A percentile compares a stretch with the other conserved stretches of the same genome.
phyloP scores from a whole-genome alignment of 1,284 basidiomycete genomes.

The Boletellus deceptivus region DNA sequence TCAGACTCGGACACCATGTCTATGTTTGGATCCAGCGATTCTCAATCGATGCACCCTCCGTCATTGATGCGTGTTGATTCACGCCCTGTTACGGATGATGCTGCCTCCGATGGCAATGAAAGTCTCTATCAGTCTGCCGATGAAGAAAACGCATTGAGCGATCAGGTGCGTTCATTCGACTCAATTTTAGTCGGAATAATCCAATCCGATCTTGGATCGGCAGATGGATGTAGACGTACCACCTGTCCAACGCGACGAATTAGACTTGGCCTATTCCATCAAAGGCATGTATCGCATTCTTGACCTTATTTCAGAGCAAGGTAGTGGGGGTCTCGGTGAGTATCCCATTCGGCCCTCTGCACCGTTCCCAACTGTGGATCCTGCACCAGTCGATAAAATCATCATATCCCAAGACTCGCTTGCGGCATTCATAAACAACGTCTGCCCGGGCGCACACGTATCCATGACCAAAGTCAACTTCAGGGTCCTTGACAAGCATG shows the following conservation, averaged over 20 bases:
- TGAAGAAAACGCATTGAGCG: conserved; percentile 6
- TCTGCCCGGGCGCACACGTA: conserved; percentile 44
- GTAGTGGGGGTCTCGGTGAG: conserved; percentile 50
- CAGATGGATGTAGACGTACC: conserved; percentile 25
- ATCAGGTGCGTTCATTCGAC: conserved; percentile 13
- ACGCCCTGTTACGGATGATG: neutral
- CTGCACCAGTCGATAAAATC: conserved; percentile 50
- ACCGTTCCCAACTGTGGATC: neutral
- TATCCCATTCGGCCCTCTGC: neutral
- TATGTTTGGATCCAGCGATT: neutral
- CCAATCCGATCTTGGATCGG: neutral
- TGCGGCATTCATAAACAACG: conserved; percentile 42
- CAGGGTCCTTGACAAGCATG: conserved; percentile 41
- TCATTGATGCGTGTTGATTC: neutral
- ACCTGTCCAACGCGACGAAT: conserved; percentile 10
- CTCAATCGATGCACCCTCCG: conserved; percentile 7
- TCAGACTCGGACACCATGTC: conserved; percentile 11
- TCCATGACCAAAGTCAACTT: conserved; percentile 56
- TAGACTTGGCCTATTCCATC: conserved; percentile 32
- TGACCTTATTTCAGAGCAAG: conserved; percentile 50
- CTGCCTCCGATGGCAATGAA: conserved; percentile 5
- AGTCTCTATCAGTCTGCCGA: conserved; percentile 22
- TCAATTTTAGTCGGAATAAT: neutral
- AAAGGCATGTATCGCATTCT: conserved; percentile 50
- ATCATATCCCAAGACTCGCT: conserved; percentile 51